Conservation (phyloP, 768 basidiomycete genomes). For the Pisolithus tinctorius region DNA sequence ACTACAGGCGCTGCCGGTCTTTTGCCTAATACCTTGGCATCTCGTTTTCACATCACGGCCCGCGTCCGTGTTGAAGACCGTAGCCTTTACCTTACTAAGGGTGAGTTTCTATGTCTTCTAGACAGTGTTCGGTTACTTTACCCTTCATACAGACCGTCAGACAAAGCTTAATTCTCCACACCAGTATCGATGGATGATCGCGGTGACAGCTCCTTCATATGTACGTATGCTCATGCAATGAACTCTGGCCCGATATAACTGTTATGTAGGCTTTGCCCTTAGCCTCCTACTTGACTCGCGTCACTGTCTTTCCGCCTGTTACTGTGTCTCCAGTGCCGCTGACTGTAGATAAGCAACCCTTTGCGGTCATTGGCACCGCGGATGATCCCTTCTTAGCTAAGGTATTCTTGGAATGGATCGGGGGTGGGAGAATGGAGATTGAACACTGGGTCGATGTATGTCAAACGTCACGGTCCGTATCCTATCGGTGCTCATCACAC, state of each 20-base stretch:
- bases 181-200: constrained; percentile 43
- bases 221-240: constrained; percentile 23
- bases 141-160: constrained; percentile 26
- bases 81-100: constrained; percentile 37
- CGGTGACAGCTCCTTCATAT: constrained; percentile 40
- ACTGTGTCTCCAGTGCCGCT: constrained; percentile 26
- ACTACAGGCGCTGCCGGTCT: not conserved
- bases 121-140: not conserved
- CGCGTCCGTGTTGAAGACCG: constrained; percentile 38
- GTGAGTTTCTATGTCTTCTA: constrained; percentile 19
- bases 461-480: not conserved
- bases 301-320: constrained; percentile 34
- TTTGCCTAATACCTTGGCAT: constrained; percentile 15
- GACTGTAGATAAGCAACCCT: constrained; percentile 31
- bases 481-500: not conserved
- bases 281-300: constrained; percentile 28
- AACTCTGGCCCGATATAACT: not conserved
- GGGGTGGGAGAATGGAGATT: constrained; percentile 36
- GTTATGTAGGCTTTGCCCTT: constrained; percentile 20
- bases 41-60: constrained; percentile 42
- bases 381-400: constrained; percentile 41
- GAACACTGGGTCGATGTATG: constrained; percentile 50
- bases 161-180: constrained; percentile 18
- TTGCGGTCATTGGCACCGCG: constrained; percentile 34
- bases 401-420: constrained; percentile 35